phyloP scores from a whole-genome alignment of 495 filamentous ascomycete genomes.

The Durotheca rogersii region DNA sequence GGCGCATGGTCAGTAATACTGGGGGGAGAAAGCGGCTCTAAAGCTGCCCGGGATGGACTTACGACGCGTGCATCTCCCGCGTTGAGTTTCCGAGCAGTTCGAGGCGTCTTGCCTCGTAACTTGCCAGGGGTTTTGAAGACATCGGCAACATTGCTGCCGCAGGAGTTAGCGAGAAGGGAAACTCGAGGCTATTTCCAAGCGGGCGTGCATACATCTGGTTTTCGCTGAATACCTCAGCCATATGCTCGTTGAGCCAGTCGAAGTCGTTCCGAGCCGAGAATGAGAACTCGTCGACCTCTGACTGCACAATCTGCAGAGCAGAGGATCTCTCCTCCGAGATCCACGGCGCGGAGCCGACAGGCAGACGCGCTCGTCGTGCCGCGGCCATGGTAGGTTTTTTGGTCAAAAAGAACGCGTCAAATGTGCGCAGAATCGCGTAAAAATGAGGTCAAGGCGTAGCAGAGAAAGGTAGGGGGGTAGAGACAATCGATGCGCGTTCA shows the following conservation, averaged over 20 bases:
- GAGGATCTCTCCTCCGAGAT: slow-evolving; percentile 53
- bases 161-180: slow-evolving; percentile 41
- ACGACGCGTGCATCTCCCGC: slow-evolving; percentile 68
- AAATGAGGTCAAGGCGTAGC: neutral
- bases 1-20: slow-evolving; percentile 23
- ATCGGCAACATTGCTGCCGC: slow-evolving; percentile 75
- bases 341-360: slow-evolving; percentile 58
- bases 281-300: slow-evolving; percentile 83
- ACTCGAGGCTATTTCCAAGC: neutral
- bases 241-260: slow-evolving; percentile 96
- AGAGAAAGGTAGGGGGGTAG: neutral
- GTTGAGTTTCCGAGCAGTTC: slow-evolving; percentile 72
- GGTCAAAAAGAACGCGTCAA: slow-evolving; percentile 32
- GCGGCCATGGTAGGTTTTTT: slow-evolving; percentile 45
- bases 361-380: slow-evolving; percentile 53
- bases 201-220: slow-evolving; percentile 68
- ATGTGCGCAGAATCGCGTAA: slow-evolving; percentile 24
- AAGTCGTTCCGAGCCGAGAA: slow-evolving; percentile 87
- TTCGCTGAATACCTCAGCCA: slow-evolving; percentile 87
- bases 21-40: neutral
- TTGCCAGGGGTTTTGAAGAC: slow-evolving; percentile 96
- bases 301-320: slow-evolving; percentile 50
- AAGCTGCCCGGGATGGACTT: slow-evolving; percentile 31
- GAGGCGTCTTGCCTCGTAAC: slow-evolving; percentile 87
- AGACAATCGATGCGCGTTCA: slow-evolving; percentile 14